Percentiles rank a stretch among this genome's conserved stretches.
Conservation (phyloP, 345 rosid species). For the Carallia brachiata region DNA sequence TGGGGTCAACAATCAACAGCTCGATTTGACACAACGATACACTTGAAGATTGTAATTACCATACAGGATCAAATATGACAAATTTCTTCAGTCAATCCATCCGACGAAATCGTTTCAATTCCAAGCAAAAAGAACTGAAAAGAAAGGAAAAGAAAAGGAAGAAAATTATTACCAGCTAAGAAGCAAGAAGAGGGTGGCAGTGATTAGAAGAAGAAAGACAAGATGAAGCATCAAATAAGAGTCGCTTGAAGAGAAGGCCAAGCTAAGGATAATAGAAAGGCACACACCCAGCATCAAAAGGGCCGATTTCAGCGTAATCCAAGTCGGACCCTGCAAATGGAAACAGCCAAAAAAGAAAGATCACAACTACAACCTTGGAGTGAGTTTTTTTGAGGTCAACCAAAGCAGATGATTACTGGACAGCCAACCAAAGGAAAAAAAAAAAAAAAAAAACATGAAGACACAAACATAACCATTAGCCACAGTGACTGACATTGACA, state of each 20-base stretch:
- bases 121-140: neutral
- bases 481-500: constrained; percentile 55
- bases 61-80: no score
- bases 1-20: no score
- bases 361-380: neutral
- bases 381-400: no score
- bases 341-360: constrained; percentile 7
- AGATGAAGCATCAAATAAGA: constrained; percentile 66
- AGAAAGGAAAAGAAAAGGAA: neutral
- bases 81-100: no score
- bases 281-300: constrained; percentile 66
- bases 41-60: no score
- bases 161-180: constrained; percentile 61
- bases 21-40: no score
- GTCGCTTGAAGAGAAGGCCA: constrained; percentile 80
- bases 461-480: neutral
- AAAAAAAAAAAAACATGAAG: neutral
- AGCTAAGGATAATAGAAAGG: constrained; percentile 69
- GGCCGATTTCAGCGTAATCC: constrained; percentile 72
- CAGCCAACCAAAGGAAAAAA: neutral
- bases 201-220: constrained; percentile 63
- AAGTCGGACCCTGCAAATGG: constrained; percentile 68
- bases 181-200: constrained; percentile 70
- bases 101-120: neutral
- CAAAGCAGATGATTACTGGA: neutral